These are phyloP conservation scores for Fusarium floridanum DNA, from an alignment of 2,329 filamentous ascomycete species.

Conservation along the genomic window DNA sequence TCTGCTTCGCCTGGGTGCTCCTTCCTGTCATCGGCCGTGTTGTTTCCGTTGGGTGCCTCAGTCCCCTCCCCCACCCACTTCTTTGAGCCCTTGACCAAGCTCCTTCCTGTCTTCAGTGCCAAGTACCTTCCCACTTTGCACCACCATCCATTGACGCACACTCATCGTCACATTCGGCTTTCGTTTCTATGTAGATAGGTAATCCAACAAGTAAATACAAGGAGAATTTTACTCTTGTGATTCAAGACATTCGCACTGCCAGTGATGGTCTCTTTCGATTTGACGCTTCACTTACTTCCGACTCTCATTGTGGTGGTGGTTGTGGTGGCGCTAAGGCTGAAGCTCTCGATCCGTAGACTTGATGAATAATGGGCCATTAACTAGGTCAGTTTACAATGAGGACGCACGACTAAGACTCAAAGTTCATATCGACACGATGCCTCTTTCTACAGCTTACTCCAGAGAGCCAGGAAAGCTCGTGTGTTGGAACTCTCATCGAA, in stretches of 20 bases:
- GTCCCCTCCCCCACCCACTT: neutral
- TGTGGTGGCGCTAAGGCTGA: neutral
- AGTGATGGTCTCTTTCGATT: too few relatives aligned
- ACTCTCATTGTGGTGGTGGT: neutral
- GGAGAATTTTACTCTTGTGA: neutral
- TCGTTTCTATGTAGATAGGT: neutral
- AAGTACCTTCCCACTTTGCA: neutral
- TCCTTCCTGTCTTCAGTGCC: neutral
- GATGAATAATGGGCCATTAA: neutral
- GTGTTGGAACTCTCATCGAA: neutral
- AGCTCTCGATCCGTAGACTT: neutral
- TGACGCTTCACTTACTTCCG: too few relatives aligned
- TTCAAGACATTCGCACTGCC: too few relatives aligned
- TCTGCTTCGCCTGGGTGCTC: neutral
- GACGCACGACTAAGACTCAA: neutral
- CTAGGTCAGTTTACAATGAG: neutral
- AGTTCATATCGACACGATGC: neutral
- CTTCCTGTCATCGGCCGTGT: neutral
- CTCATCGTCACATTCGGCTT: neutral
- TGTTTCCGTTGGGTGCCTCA: neutral
- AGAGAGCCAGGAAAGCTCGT: neutral
- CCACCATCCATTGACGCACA: neutral
- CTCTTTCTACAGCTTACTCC: neutral
- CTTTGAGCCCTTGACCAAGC: neutral
- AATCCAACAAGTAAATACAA: neutral